Percentiles rank a stretch among this genome's conserved stretches.
phyloP scores from a whole-genome alignment of 352 stramenopile species.

The Globisporangium canariense region DNA sequence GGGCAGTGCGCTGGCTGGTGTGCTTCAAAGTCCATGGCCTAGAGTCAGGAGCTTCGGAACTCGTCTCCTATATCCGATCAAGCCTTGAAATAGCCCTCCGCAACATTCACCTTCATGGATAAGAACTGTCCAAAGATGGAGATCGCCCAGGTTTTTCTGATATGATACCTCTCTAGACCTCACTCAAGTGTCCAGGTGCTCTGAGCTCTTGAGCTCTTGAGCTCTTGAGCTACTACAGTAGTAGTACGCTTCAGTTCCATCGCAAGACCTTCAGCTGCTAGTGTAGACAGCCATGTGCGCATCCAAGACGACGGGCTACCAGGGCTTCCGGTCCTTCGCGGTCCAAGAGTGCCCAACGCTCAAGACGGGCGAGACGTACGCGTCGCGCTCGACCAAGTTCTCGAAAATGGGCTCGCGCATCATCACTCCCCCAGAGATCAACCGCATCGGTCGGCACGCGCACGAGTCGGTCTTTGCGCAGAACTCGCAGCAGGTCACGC shows the following conservation, averaged over 20 bases:
- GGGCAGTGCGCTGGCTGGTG: too few species aligned
- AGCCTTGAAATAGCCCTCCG: neutral
- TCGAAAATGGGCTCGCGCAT: constrained; percentile 73
- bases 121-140: neutral
- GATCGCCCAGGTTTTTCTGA: neutral
- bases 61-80: neutral
- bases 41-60: neutral
- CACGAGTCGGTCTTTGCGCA: constrained; percentile 55
- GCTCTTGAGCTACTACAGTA: neutral
- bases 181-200: neutral
- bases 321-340: constrained; percentile 75
- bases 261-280: neutral
- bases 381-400: constrained; percentile 71
- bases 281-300: constrained; percentile 24
- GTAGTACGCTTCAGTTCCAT: neutral
- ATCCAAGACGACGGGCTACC: constrained; percentile 62
- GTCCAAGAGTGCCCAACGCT: constrained; percentile 66
- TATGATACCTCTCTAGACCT: neutral
- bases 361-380: constrained; percentile 71
- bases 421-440: constrained; percentile 49
- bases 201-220: neutral
- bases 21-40: too few species aligned
- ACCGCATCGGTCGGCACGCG: constrained; percentile 47
- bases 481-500: constrained; percentile 38
- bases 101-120: neutral